These are phyloP conservation scores for Aspergillus diversus DNA, from an alignment of 495 filamentous ascomycete species.

Conservation along the genomic window DNA sequence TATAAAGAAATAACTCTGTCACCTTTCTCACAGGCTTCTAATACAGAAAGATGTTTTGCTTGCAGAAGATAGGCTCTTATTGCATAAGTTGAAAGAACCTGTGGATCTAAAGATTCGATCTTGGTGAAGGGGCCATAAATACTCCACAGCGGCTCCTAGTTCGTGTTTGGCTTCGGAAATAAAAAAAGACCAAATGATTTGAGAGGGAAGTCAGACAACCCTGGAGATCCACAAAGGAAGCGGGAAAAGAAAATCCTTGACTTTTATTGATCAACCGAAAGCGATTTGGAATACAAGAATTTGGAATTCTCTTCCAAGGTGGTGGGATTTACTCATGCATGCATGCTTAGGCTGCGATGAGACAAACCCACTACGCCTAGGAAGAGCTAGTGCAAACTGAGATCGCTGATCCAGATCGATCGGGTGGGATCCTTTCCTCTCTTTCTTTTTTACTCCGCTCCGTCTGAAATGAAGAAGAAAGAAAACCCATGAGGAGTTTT, in stretches of 20 bases:
- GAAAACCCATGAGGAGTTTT: no score
- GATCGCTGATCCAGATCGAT: slow-evolving; percentile 11
- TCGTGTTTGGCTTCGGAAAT: background rate
- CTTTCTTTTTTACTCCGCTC: background rate
- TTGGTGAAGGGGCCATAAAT: background rate
- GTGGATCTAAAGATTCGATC: background rate
- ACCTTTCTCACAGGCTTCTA: no score
- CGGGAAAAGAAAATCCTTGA: background rate
- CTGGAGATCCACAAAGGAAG: background rate
- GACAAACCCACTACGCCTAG: background rate
- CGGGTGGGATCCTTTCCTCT: background rate
- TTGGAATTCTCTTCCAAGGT: slow-evolving; percentile 6
- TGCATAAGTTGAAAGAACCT: background rate
- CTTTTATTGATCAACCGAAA: background rate
- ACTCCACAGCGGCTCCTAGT: slow-evolving; percentile 1
- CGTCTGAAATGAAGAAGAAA: background rate
- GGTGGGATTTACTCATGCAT: background rate
- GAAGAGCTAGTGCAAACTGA: background rate
- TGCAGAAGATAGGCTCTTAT: background rate
- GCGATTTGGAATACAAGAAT: slow-evolving; percentile 7
- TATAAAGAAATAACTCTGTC: no score
- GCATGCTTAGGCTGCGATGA: slow-evolving; percentile 8
- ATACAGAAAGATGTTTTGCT: background rate
- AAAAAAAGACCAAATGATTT: background rate
- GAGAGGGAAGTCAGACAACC: background rate